Base-by-base conservation (phyloP, 768 basidiomycete species). In the Collybia mongolica region DNA sequence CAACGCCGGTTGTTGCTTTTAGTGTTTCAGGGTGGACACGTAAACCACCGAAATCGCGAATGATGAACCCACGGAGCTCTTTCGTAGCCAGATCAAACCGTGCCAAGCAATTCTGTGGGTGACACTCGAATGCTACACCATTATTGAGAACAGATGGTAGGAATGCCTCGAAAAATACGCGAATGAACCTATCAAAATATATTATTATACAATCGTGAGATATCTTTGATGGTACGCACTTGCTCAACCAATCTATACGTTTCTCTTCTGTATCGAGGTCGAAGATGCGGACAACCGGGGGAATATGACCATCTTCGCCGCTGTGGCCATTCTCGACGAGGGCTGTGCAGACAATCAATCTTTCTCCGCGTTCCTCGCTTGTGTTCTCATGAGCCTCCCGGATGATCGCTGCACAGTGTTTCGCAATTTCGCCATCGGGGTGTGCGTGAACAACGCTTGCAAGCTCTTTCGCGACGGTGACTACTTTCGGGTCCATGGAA, bases 51-150 rank as follows among this genome's bases (percentile, higher is more conserved):
- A 81, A 81, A 52, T 83, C 82, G 20, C 81, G 75, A 24, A 83
- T 72, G 52, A 81, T 70, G 62, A 83, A 82, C 0, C 80, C 81
- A 29, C 71, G 73, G 2, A 82, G 59, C 44, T 76, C 73, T 46
- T 77, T 76, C 3, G 80, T 75, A 20, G 66, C 51, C 3, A 76
- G 54, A 51, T 77, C 73, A 53, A 81, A 82, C 1, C 80, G 73
- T 5, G 79, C 79, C 6, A 83, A 65, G 51, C 79, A 81, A 53
- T 83, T 82, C 61, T 83, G 82, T 1, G 79, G 79, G 57, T 83
- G 82, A 43, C 74, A 77, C 59, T 83, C 80, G 55, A 83, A 82
- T 1, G 76, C 80, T 3, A 83, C 79, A 6, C 81, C 80, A 50
- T 83, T 79, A 46, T 72, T 56, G 3, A 83, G 61, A 52, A 81